These are phyloP conservation scores for Chaetomium globosum DNA, from an alignment of 2,329 filamentous ascomycete genomes.

Conservation along the genomic window DNA sequence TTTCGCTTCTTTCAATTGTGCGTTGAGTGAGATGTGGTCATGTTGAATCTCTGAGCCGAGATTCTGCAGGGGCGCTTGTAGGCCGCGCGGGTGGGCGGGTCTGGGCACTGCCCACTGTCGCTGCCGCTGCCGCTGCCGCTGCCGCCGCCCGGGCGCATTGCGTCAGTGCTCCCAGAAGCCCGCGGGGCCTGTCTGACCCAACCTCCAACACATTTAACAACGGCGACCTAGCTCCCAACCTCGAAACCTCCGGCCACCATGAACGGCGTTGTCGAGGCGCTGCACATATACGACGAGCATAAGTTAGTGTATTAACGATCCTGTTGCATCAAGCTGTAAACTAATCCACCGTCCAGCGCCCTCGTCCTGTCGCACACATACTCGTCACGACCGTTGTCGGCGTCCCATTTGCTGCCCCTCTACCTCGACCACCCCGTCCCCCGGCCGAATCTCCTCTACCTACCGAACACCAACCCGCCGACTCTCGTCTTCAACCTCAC, in stretches of 20 bases:
- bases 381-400: constrained; percentile 75
- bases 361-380: constrained; percentile 88
- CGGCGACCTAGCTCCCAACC: background rate
- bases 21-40: constrained; percentile 5
- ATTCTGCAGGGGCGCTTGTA: constrained; percentile 9
- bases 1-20: constrained; percentile 2
- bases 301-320: constrained; percentile 62
- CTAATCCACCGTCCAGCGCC: constrained; percentile 58
- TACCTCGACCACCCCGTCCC: constrained; percentile 82
- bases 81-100: background rate
- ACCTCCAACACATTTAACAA: background rate
- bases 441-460: constrained; percentile 82
- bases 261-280: constrained; percentile 87
- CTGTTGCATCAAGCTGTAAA: background rate
- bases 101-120: background rate
- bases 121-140: background rate
- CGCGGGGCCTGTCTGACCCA: constrained; percentile 1
- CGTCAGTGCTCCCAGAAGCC: constrained; percentile 33
- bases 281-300: constrained; percentile 96
- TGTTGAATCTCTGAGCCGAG: background rate
- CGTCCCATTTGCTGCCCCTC: constrained; percentile 75
- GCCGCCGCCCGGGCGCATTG: constrained; percentile 26
- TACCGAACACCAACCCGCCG: constrained; percentile 78
- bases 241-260: constrained; percentile 50
- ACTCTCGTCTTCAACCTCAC: constrained; percentile 84